Evolutionary conservation across 2,329 filamentous ascomycete genomes (phyloP), one percentile per base, ranked within the genome.

Genomic region (Fusarium sp.): DNA sequence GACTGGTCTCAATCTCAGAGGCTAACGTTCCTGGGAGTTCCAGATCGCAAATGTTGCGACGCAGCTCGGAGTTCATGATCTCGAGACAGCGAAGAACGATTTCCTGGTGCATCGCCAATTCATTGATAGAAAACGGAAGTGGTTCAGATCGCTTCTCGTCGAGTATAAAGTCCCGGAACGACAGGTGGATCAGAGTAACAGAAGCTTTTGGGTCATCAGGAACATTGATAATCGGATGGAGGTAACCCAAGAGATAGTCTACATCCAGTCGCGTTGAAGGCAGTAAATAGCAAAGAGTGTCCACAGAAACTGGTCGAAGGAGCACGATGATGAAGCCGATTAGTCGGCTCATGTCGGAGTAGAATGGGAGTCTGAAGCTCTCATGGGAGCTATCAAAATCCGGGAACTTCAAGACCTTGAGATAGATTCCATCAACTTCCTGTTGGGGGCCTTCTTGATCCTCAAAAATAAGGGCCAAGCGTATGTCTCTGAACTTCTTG

Each of bases 141-240:
- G 3, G 6, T 34, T 18, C 8, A 24, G 58, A 49, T 6, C 58
- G 32, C 11, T 54, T 49, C 15, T 53, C 9, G 25, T 14, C 42
- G 0, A 66, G 29, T 1, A 69, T 43, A 20, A 66, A 69, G 4
- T 69, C 66, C 2, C 58, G 62, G 6, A 66, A 66, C 0, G 66
- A 69, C 0, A 59, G 16, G 7, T 69, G 66, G 1, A 69, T 24
- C 0, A 69, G 50, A 1, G 8, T 16, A 12, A 68, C 27, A 16
- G 57, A 53, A 14, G 20, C 20, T 11, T 11, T 9, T 16, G 56
- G n/a, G 10, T 60, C 30, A 8, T 46, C 15, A 2, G 62, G 57
- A 3, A 66, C 29, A 3, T 20, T 29, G 2, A 68, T 4, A 8
- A 68, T 51, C 1, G 62, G 25, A 12, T 58, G 53, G 3, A 66